A percentile compares a stretch with the other conserved stretches of the same genome.
These are phyloP conservation scores for Neoboletus subvelutipes DNA, from an alignment of 768 basidiomycete species.

Conservation along the genomic window DNA sequence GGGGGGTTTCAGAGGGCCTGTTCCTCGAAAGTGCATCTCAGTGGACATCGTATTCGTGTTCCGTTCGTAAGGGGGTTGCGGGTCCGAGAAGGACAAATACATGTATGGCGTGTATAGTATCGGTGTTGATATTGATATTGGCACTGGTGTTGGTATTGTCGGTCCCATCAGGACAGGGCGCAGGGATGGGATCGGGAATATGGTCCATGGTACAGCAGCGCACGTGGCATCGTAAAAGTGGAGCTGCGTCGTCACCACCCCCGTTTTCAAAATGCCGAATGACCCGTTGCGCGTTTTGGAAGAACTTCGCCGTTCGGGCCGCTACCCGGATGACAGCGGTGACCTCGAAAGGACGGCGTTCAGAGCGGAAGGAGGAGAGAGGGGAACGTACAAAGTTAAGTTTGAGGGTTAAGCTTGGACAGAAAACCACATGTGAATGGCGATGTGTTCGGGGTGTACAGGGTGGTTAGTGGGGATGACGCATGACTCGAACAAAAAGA, in stretches of 20 bases:
- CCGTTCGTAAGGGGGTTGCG: background rate
- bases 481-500: background rate
- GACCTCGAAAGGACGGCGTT: background rate
- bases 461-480: background rate
- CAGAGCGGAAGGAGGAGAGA: background rate
- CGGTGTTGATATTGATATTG: background rate
- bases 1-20: background rate
- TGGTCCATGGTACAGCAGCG: background rate
- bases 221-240: background rate
- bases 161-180: background rate
- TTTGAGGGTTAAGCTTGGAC: background rate
- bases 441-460: background rate
- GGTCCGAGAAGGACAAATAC: background rate
- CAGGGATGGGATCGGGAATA: background rate
- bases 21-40: background rate
- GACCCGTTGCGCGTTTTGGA: background rate
- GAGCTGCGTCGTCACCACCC: background rate
- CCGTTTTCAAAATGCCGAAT: background rate
- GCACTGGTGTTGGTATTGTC: background rate
- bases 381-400: background rate
- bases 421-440: background rate
- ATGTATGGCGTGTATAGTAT: background rate
- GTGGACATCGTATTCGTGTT: background rate
- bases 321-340: background rate
- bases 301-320: background rate